These are phyloP conservation scores for Fusarium circinatum DNA, from an alignment of 2,329 filamentous ascomycete genomes.

Conservation along the genomic window DNA sequence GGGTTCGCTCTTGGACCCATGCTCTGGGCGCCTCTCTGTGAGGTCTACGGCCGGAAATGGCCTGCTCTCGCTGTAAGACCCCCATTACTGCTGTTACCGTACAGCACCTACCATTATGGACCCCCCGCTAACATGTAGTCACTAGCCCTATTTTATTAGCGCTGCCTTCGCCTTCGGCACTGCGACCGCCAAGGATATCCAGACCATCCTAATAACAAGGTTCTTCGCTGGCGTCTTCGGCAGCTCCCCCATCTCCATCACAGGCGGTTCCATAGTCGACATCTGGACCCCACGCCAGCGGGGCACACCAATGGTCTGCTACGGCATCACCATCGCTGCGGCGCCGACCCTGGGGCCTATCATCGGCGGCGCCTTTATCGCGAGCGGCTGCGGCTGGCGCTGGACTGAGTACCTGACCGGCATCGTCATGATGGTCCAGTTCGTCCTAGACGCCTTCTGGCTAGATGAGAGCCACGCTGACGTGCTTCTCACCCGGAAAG, in stretches of 20 bases:
- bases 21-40: conserved; percentile 77
- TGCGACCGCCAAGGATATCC: neutral
- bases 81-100: neutral
- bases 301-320: neutral
- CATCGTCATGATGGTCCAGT: neutral
- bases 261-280: neutral
- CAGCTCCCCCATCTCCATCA: conserved; percentile 2
- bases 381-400: neutral
- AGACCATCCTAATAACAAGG: neutral
- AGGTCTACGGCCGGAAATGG: conserved; percentile 70
- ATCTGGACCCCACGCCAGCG: neutral
- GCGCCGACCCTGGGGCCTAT: neutral
- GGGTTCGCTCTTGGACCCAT: conserved; percentile 72
- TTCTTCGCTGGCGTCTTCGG: neutral
- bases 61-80: neutral
- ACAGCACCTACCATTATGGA: too few species aligned
- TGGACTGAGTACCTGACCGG: neutral
- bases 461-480: neutral
- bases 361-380: neutral
- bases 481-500: neutral
- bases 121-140: too few species aligned
- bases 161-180: conserved; percentile 1
- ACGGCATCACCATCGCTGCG: neutral
- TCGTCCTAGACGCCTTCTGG: neutral
- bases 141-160: neutral